Base-by-base conservation (phyloP, 352 stramenopile genomes). In the Phytophthora cactorum region DNA sequence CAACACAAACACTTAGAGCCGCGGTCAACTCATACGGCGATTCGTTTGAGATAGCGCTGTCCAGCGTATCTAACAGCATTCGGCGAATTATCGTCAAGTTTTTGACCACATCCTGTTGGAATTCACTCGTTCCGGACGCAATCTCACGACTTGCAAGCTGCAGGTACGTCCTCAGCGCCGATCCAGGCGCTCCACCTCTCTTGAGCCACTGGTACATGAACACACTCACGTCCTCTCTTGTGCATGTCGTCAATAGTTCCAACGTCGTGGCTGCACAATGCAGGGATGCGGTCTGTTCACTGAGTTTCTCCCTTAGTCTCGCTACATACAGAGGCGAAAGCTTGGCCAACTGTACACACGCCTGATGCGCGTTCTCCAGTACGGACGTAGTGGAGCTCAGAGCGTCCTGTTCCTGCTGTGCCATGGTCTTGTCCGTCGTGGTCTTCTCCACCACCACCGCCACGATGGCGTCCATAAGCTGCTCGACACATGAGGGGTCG, bases 151-250 rank as follows among this genome's bases (percentile, higher is more conserved):
- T 66, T 25, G 68, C 41, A 3, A 74, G 46, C 36, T 79, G 72
- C 25, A 74, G 34, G 39, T 74, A 77, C 22, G 68, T 77, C 45
- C 59, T 29, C 8, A 79, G 4, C 1, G 66, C 70, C 22, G 56
- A 69, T 4, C 66, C 61, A 3, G 44, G 46, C 1, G 61, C 60
- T 38, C 66, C 61, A 52, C 70, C 44, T 67, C 61, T 52, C 46
- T 79, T 75, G 0, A 74, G 29, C 77, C 78, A 83, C 41, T 88
- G 69, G 29, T 78, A 78, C 36, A 90, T 56, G 45, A 86, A 88
- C 39, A 81, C 51, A 38, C 51, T 65, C 25, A 74, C 52, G 22
- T 84, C 75, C 22, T 74, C 50, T 41, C 6, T 67, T 3, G 52
- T 67, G 28, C 51, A 66, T 9, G 28, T 52, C 12, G 64, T 59